Conservation (phyloP, 306 rosid species). For the Prunus mira region DNA sequence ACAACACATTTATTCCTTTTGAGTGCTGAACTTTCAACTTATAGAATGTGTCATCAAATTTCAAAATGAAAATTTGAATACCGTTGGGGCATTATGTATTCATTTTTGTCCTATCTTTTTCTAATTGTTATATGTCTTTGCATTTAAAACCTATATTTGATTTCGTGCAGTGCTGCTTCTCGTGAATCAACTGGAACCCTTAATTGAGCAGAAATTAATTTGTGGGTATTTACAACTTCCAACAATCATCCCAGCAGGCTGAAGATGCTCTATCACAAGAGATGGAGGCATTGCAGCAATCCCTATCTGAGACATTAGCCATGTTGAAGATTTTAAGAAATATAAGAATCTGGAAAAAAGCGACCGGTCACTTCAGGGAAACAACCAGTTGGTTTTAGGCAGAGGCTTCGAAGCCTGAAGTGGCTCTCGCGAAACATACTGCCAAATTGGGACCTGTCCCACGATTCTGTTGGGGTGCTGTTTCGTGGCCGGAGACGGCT, state of each 20-base stretch:
- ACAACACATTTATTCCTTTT: background rate
- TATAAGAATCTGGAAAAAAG: too few relatives aligned
- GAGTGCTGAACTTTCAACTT: background rate
- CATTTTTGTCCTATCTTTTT: background rate
- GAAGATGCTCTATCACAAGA: conserved; percentile 96
- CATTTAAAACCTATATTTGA: background rate
- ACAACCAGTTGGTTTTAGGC: too few relatives aligned
- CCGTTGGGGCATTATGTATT: background rate
- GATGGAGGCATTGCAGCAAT: conserved; percentile 98
- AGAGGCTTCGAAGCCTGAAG: too few relatives aligned
- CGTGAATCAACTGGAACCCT: conserved; percentile 81
- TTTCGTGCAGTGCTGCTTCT: conserved; percentile 57
- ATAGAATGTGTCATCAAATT: background rate
- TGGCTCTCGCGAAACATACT: too few relatives aligned
- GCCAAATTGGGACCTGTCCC: too few relatives aligned
- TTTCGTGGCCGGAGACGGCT: too few relatives aligned
- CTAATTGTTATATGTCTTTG: background rate
- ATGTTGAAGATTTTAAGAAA: too few relatives aligned
- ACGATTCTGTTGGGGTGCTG: too few relatives aligned
- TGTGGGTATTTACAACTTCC: conserved; percentile 79
- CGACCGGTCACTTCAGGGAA: too few relatives aligned
- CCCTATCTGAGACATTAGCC: too few relatives aligned
- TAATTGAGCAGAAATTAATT: conserved; percentile 72
- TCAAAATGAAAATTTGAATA: background rate
- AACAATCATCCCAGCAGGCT: conserved; percentile 91